Conservation (phyloP, 805 yeast species). For the Isabelozyma heimii region DNA sequence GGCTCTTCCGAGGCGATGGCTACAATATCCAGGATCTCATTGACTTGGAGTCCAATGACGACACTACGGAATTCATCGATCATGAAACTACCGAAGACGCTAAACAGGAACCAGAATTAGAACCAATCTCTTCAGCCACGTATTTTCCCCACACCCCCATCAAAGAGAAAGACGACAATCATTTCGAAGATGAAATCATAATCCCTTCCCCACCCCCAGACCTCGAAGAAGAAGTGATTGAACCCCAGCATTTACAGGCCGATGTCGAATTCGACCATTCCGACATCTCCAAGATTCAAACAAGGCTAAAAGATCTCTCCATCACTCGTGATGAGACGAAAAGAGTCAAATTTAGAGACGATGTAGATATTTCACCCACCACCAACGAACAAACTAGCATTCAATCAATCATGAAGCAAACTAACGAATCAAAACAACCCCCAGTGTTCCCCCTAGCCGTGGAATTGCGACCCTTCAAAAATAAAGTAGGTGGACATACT, state of each 20-base stretch:
- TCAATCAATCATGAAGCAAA: not conserved
- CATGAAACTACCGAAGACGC: not conserved
- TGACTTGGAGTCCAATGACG: slow-evolving; percentile 3
- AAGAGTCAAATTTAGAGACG: not conserved
- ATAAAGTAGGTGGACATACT: slow-evolving; percentile 97
- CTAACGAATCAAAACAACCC: slow-evolving; percentile 5
- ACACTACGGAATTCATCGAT: slow-evolving; percentile 21
- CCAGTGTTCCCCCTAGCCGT: slow-evolving; percentile 70
- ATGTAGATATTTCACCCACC: not conserved
- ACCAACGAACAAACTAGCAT: not conserved
- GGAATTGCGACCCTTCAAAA: slow-evolving; percentile 85
- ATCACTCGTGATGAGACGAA: not conserved
- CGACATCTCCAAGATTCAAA: slow-evolving; percentile 22
- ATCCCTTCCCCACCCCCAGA: too few species aligned
- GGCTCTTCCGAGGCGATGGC: slow-evolving; percentile 44
- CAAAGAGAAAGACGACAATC: not conserved
- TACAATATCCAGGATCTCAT: slow-evolving; percentile 5
- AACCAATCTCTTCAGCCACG: slow-evolving; percentile 69
- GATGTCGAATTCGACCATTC: slow-evolving; percentile 46
- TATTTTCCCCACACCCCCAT: slow-evolving; percentile 63
- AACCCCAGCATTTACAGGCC: slow-evolving; percentile 47
- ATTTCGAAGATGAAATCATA: not conserved
- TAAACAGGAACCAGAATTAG: slow-evolving; percentile 26
- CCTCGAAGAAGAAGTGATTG: not conserved
- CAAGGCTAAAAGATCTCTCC: not conserved